A percentile compares a stretch with the other conserved stretches of the same genome.
These are phyloP conservation scores for Beta macrorhiza DNA, from an alignment of 179 eudicot species.

Conservation along the genomic window DNA sequence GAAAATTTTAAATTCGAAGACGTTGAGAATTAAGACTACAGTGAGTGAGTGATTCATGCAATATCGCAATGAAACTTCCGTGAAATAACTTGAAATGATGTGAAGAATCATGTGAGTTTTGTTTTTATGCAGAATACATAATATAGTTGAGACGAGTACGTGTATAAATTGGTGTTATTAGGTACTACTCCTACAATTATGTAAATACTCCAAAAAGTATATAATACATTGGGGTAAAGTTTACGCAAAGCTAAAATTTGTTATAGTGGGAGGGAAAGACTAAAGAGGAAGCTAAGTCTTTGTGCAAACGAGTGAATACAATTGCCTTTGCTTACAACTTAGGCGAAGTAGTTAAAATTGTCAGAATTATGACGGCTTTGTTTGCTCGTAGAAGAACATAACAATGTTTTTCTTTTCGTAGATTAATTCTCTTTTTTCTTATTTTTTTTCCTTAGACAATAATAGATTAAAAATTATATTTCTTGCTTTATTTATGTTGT, in stretches of 20 bases:
- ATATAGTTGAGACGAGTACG: background rate
- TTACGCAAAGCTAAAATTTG: conserved; percentile 30
- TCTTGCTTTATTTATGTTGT: too few species aligned
- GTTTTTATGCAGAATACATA: conserved; percentile 14
- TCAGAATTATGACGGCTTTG: conserved; percentile 31
- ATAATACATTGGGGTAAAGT: conserved; percentile 25
- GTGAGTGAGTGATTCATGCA: conserved; percentile 15
- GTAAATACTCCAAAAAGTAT: background rate
- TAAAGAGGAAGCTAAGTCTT: conserved; percentile 8
- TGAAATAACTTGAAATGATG: conserved; percentile 9
- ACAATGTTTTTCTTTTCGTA: too few species aligned
- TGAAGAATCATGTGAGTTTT: conserved; percentile 26
- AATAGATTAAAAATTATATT: too few species aligned
- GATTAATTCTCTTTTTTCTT: too few species aligned
- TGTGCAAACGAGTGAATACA: conserved; percentile 18
- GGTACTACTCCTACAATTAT: background rate
- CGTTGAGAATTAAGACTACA: background rate
- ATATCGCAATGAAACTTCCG: conserved; percentile 39
- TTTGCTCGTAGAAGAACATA: background rate
- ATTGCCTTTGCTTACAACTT: conserved; percentile 26
- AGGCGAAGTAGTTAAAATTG: conserved; percentile 38
- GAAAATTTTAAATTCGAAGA: background rate
- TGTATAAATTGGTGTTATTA: background rate
- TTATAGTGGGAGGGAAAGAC: conserved; percentile 13
- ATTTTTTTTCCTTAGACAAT: too few species aligned